A percentile compares a stretch with the other conserved stretches of the same genome.
These are phyloP conservation scores for Hysterangium stoloniferum DNA, from an alignment of 768 basidiomycete species.

Conservation along the genomic window DNA sequence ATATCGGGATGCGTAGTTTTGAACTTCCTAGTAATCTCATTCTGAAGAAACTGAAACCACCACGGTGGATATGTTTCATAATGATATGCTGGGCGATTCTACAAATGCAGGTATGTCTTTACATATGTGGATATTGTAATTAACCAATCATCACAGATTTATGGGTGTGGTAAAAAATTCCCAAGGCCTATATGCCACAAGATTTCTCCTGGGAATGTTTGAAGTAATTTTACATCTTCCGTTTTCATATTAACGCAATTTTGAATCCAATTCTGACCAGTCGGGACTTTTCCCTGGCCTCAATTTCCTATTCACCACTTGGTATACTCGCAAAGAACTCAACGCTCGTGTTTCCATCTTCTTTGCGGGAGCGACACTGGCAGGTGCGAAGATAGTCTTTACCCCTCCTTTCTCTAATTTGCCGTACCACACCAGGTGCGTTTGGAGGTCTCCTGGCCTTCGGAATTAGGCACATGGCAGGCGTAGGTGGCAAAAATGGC, in stretches of 20 bases:
- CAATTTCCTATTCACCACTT: constrained; percentile 23
- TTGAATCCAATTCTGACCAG: not conserved
- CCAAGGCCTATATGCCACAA: constrained; percentile 24
- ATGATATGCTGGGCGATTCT: constrained; percentile 18
- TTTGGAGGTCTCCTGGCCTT: constrained; percentile 22
- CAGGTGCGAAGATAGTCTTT: constrained; percentile 3
- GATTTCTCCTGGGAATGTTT: constrained; percentile 22
- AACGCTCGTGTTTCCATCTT: constrained; percentile 21
- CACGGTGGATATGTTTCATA: constrained; percentile 16
- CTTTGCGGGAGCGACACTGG: constrained; percentile 26
- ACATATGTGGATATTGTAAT: not conserved
- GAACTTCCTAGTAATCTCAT: constrained; percentile 15
- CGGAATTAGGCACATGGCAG: constrained; percentile 21
- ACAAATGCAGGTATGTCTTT: constrained; percentile 4
- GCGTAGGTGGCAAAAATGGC: constrained; percentile 17
- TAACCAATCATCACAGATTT: not conserved
- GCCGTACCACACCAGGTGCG: constrained; percentile 9
- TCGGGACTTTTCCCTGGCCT: constrained; percentile 23
- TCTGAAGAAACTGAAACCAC: constrained; percentile 16
- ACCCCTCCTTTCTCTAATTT: not conserved
- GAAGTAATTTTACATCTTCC: constrained; percentile 14
- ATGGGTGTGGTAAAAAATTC: constrained; percentile 18
- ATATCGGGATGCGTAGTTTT: not conserved
- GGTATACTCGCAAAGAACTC: constrained; percentile 22
- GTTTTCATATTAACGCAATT: not conserved